These are phyloP conservation scores for Fusarium keratoplasticum DNA, from an alignment of 2,329 filamentous ascomycete species.

Conservation along the genomic window DNA sequence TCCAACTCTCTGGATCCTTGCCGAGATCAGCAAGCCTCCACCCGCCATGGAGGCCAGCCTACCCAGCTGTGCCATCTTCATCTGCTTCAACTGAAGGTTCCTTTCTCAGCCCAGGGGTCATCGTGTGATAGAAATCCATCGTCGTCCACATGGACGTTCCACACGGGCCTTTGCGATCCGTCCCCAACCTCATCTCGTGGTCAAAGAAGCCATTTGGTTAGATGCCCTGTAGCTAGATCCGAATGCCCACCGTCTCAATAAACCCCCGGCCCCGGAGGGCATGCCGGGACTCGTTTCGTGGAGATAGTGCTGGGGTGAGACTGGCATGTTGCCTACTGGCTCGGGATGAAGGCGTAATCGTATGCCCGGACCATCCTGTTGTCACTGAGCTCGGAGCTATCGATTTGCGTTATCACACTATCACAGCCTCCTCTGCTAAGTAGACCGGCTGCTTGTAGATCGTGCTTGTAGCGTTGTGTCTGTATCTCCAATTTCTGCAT, in stretches of 20 bases:
- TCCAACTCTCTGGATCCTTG: conserved; percentile 11
- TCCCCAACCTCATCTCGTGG: conserved; percentile 14
- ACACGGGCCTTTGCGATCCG: conserved; percentile 21
- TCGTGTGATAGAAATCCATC: conserved; percentile 16
- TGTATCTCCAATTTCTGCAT: conserved; percentile 22
- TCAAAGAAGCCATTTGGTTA: conserved; percentile 5
- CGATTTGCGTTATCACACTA: conserved; percentile 26
- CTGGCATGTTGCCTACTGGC: conserved; percentile 20
- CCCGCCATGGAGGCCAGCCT: conserved; percentile 26
- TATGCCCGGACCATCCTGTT: conserved; percentile 30
- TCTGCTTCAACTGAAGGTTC: conserved; percentile 9
- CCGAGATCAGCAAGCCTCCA: conserved; percentile 25
- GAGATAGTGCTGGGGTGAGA: conserved; percentile 19
- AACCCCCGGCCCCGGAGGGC: conserved; percentile 31
- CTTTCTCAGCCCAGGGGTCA: conserved; percentile 14
- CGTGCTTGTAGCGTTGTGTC: neutral
- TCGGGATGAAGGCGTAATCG: conserved; percentile 22
- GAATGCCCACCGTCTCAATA: conserved; percentile 10
- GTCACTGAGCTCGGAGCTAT: conserved; percentile 26
- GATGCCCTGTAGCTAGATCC: conserved; percentile 26
- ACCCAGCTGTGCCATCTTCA: conserved; percentile 5
- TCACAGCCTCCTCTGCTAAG: conserved; percentile 5
- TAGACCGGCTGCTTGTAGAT: conserved; percentile 25
- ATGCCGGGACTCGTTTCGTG: conserved; percentile 31
- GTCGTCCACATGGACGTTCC: conserved; percentile 6